These are phyloP conservation scores for Serendipita sp. DNA, from an alignment of 1,284 basidiomycete genomes.

Conservation along the genomic window DNA sequence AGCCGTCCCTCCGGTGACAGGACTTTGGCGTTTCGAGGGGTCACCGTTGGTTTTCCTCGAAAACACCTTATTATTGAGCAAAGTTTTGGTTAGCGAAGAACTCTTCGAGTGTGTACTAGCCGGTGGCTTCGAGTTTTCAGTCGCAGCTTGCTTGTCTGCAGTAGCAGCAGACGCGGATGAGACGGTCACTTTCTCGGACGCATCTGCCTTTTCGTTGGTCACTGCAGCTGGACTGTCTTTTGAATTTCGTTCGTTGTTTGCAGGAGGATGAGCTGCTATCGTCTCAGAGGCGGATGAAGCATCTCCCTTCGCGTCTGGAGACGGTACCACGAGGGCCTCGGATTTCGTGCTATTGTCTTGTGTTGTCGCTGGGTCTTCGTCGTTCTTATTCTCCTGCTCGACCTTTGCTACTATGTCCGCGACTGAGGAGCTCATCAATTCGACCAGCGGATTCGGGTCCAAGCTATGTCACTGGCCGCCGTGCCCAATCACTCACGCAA, in stretches of 20 bases:
- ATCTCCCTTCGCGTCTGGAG: not conserved
- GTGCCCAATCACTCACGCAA: not conserved
- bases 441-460: not conserved
- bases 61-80: not conserved
- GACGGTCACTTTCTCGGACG: not conserved
- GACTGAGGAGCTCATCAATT: not conserved
- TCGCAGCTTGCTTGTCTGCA: not conserved
- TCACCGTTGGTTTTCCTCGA: not conserved
- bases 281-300: not conserved
- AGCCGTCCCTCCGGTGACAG: not conserved
- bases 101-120: slow-evolving; percentile 2
- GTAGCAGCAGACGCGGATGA: not conserved
- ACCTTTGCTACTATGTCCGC: not conserved
- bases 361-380: not conserved
- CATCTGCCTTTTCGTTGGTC: not conserved
- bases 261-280: not conserved
- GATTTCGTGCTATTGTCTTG: not conserved
- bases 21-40: slow-evolving; percentile 1
- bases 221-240: not conserved
- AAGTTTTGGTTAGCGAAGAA: slow-evolving; percentile 1
- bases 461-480: not conserved
- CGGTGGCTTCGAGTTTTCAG: not conserved
- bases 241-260: not conserved
- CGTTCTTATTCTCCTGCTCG: not conserved
- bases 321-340: not conserved